A percentile compares a stretch with the other conserved stretches of the same genome.
These are phyloP conservation scores for Chaetomiaceae sp. DNA, from an alignment of 2,329 filamentous ascomycete species.

Conservation along the genomic window DNA sequence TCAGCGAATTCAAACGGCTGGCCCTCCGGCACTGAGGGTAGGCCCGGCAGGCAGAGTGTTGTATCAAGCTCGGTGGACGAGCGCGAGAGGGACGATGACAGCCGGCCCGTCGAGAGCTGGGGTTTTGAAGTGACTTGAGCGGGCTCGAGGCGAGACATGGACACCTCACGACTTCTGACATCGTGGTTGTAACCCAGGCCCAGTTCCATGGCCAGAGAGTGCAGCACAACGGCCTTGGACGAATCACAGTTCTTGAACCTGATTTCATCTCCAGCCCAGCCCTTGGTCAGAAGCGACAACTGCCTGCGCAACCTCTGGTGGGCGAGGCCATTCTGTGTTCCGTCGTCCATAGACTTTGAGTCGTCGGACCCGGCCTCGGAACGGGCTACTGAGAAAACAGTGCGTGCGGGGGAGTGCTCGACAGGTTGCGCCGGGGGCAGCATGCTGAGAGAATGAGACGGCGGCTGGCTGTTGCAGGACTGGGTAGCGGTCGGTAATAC, in stretches of 20 bases:
- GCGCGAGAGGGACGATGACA: conserved; percentile 10
- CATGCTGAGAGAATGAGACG: not conserved
- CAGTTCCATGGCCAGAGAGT: conserved; percentile 28
- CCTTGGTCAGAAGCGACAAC: conserved; percentile 28
- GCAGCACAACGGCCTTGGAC: conserved; percentile 28
- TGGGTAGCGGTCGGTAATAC: conserved; percentile 10
- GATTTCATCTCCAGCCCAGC: conserved; percentile 25
- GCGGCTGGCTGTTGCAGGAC: not conserved
- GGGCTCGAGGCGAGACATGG: conserved; percentile 23
- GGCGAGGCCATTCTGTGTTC: conserved; percentile 13
- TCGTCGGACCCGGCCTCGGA: conserved; percentile 1
- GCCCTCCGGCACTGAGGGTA: conserved; percentile 5
- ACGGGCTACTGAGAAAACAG: not conserved
- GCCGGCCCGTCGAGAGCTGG: not conserved
- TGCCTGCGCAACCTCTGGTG: conserved; percentile 27
- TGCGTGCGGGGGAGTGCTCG: not conserved
- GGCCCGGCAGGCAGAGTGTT: conserved; percentile 14
- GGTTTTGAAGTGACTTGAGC: not conserved
- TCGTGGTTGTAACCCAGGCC: conserved; percentile 30
- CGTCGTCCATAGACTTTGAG: not conserved
- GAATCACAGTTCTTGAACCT: conserved; percentile 28
- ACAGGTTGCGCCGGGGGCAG: not conserved
- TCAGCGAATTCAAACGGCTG: not conserved
- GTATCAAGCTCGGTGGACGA: conserved; percentile 22
- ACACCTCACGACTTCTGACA: conserved; percentile 23